Evolutionary conservation across 2,329 filamentous ascomycete species (phyloP), one percentile per base, ranked within the genome.

Genomic region (Salinomyces thailandicus): DNA sequence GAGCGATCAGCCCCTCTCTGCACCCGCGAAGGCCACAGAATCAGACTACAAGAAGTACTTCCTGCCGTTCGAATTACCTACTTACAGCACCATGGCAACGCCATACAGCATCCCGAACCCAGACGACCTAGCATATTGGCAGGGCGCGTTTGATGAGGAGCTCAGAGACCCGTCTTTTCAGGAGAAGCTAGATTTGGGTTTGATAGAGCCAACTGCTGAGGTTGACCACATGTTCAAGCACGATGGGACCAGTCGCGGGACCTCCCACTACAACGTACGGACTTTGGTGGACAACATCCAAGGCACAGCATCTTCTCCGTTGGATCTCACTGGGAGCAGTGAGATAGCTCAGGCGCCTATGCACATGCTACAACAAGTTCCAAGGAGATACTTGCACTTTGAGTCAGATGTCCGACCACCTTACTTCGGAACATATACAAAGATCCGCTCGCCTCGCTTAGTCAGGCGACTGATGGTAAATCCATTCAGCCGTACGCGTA

Each of bases 1-100:
- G 15, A n/a, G 22, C n/a, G 22, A 26, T n/a, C 41, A 24, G 16
- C 36, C 9, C 37, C 45, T 5, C 7, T 8, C 24, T 5, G 29
- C 35, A 13, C 35, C 41, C 2, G 41, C 38, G 33, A 61, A 57
- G 36, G 48, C 45, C 14, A 26, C 22, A n/a, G 17, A 59, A 16
- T 60, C 58, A 5, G 64, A 68, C 42, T 63, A 66, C 41, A 47
- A 81, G 13, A 77, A 75, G 47, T 66, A 71, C 22, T 96, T 96
- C 52, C 72, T 85, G 19, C 78, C 83, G 0, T 96, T 95, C 58
- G 87, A 81, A 44, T 54, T 91, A 31, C 81, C 85, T 40, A 69
- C 77, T 2, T 72, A 85, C 51, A 81, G 85, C 1, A 73, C 62
- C n/a, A 49, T 95, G 36, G 85, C 86, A 0, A 68, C 71, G 48